Base-by-base conservation (phyloP, 2,329 filamentous ascomycete genomes). In the Curvularia lunata region DNA sequence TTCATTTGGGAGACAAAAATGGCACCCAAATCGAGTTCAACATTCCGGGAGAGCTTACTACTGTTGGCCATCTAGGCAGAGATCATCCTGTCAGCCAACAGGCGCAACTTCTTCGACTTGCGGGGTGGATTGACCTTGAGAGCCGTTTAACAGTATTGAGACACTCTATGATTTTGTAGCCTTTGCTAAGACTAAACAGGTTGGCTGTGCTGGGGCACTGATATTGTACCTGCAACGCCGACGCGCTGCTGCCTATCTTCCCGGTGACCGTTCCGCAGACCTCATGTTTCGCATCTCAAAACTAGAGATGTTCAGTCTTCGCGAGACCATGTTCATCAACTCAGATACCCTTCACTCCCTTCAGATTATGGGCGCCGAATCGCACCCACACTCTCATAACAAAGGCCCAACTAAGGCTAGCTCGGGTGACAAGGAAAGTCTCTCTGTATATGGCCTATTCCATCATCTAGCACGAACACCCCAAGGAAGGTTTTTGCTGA, bases 171-270 rank as follows among this genome's bases (percentile, higher is more conserved):
- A 21, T 19, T 18, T 23, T 4, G 28, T 30, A 18, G 1, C 37
- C 30, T 19, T 38, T 51, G 27, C 54, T 63, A 42, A 70, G n/a
- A 49, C 5, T 54, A 8, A 4, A n/a, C 55, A 88, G 80, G 81
- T 96, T 47, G 91, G 91, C 3, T 98, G 95, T 76, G 90, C 89
- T 25, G 92, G 93, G n/a, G 93, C 93, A 25, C 79, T 98, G 2
- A 78, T 98, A n/a, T 84, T 85, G 5, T 91, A 96, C 63, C 76
- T 97, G 23, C 86, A 91, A 66, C 86, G 91, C 51, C 84, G 87
- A 65, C 84, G 84, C 70, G 84, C 87, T 38, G 82, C 85, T 2
- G 83, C 86, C 34, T 88, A 86, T 67, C 78, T 89, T 2, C 85
- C 87, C 1, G 84, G 85, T 27, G 86, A 89, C 58, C 77, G 81